Evolutionary conservation across 2,329 filamentous ascomycete genomes (phyloP), one percentile per base, ranked within the genome.

Genomic region (Fusarium sp.): DNA sequence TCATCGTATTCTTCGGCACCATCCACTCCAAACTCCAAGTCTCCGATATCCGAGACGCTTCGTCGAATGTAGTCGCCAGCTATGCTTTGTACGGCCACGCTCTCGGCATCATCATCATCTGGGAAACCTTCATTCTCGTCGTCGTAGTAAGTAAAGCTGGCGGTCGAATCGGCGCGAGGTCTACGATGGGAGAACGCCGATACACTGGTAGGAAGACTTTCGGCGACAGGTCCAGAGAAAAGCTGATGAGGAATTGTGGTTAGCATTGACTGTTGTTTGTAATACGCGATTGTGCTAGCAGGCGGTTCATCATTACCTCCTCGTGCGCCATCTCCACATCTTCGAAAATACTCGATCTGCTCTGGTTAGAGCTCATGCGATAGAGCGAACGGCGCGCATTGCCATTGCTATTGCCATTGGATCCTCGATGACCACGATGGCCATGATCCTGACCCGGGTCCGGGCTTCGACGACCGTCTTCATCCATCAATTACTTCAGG

Each of bases 251-350:
- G 13, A n/a, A 8, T 34, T 7, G 1, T n/a, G 7, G 28, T 65
- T 60, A 65, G 62, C n/a, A 47, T 44, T 46, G 16, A 49, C 13
- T 18, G 10, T 16, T 15, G 31, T 12, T 52, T 18, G 42, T 4
- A 11, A 38, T 28, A 20, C 26, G 3, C 11, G 16, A 6, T 3
- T 15, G 23, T 23, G 4, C 11, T 4, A 12, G 13, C 3, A 28
- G n/a, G 9, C 31, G 44, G 51, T 64, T 40, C 34, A 26, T 52
- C 7, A 16, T 45, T 74, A 96, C 92, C 87, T 98, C 95, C 78
- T 97, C 93, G 52, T 97, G 93, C 20, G 96, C 95, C 96, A 99
- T 98, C 78, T 97, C 95, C n/a, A 98, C 94, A 79, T 97, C 93
- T 71, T 93, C 93, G 73, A 97, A 91, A 72, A 97, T 90, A 80